Evolutionary conservation across 192 early-diverging fungal species (phyloP).

Genomic region (Backusella australiensis): DNA sequence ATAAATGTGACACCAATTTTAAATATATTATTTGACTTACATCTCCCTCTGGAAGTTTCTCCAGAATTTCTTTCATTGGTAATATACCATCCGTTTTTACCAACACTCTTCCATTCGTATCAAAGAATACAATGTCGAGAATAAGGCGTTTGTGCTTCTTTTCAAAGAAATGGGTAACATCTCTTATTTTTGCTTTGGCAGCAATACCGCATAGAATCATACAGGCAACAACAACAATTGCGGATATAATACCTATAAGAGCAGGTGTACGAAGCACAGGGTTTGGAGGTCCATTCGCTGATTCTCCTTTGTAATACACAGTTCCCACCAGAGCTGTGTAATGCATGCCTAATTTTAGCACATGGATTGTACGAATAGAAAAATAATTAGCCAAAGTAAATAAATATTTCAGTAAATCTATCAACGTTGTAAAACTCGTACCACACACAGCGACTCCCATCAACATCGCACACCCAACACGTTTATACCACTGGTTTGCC

Average conservation of each 20-base stretch:
- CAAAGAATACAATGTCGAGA: slow-evolving; percentile 32
- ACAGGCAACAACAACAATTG: slow-evolving; percentile 29
- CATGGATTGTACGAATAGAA: neutral
- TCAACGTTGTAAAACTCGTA: slow-evolving; percentile 12
- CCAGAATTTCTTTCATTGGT: slow-evolving; percentile 35
- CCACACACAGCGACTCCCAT: slow-evolving; percentile 44
- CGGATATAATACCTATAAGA: slow-evolving; percentile 22
- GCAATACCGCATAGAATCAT: slow-evolving; percentile 9
- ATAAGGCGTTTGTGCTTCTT: slow-evolving; percentile 26
- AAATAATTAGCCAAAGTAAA: slow-evolving; percentile 7
- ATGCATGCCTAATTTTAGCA: slow-evolving; percentile 34
- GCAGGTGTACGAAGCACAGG: slow-evolving; percentile 4
- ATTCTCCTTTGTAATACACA: slow-evolving; percentile 20
- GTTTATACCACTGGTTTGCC: slow-evolving; percentile 45
- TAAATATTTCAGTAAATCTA: neutral
- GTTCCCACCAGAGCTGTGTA: slow-evolving; percentile 38
- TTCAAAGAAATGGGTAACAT: neutral
- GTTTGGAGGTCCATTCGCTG: neutral
- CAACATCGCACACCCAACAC: slow-evolving; percentile 43
- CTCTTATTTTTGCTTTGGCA: neutral
- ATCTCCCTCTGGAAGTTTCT: slow-evolving; percentile 7
- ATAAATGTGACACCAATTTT: neutral
- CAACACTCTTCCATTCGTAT: slow-evolving; percentile 32
- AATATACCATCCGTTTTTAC: slow-evolving; percentile 37
- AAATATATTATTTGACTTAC: slow-evolving; percentile 16